These are phyloP conservation scores for Dissophora ornata DNA, from an alignment of 192 early-diverging fungal species.

Conservation along the genomic window DNA sequence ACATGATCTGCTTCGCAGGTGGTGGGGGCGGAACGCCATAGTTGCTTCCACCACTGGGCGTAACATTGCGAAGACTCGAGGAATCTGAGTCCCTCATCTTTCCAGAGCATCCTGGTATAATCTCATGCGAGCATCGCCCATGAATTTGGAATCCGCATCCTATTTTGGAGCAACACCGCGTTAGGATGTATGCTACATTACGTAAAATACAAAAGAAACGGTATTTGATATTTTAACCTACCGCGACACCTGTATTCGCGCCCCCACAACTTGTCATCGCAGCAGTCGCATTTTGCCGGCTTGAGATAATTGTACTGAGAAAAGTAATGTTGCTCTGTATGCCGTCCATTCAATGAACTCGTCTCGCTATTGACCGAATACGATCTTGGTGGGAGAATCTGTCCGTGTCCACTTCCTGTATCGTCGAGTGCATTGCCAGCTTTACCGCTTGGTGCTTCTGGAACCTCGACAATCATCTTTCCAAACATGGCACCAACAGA, in stretches of 20 bases:
- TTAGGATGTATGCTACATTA: no score
- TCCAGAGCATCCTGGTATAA: slow-evolving; percentile 25
- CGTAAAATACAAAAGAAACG: no score
- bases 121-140: slow-evolving; percentile 51
- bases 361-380: slow-evolving; percentile 34
- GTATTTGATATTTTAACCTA: slow-evolving; percentile 11
- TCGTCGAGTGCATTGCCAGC: slow-evolving; percentile 3
- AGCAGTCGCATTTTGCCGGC: slow-evolving; percentile 62
- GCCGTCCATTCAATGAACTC: slow-evolving; percentile 33
- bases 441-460: slow-evolving; percentile 6
- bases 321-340: slow-evolving; percentile 37
- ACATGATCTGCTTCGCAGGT: slow-evolving; percentile 61
- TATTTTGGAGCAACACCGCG: slow-evolving; percentile 6
- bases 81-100: slow-evolving; percentile 31
- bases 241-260: slow-evolving; percentile 61
- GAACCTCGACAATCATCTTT: slow-evolving; percentile 34
- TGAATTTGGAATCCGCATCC: slow-evolving; percentile 63
- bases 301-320: slow-evolving; percentile 55
- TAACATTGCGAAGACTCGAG: slow-evolving; percentile 31
- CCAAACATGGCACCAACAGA: slow-evolving; percentile 55
- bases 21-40: slow-evolving; percentile 41
- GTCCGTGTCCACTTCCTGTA: slow-evolving; percentile 40
- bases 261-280: slow-evolving; percentile 70
- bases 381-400: slow-evolving; percentile 47
- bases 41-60: slow-evolving; percentile 14